Percentiles rank a stretch among this genome's conserved stretches.
These are phyloP conservation scores for Dioscorea dumetorum DNA, from an alignment of 106 monocot species.

Conservation along the genomic window DNA sequence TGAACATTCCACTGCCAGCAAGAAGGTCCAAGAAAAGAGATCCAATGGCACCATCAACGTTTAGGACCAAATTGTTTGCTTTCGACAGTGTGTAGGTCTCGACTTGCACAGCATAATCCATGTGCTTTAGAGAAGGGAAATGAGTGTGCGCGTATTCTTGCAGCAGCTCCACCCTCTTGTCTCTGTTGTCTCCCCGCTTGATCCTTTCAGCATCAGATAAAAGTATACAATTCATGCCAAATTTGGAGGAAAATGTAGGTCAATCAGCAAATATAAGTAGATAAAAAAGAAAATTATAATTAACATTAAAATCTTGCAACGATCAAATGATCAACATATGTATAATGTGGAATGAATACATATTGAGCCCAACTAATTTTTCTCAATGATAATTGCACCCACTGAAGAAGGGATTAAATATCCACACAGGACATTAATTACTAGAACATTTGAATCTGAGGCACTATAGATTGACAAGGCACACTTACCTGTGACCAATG, in stretches of 20 bases:
- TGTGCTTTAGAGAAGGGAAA: conserved; percentile 95
- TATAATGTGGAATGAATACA: no score
- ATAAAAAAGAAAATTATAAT: no score
- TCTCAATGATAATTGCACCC: no score
- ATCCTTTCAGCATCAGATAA: conserved; percentile 35
- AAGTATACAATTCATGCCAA: background rate
- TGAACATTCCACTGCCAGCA: conserved; percentile 95
- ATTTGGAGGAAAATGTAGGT: no score
- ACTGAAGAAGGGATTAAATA: no score
- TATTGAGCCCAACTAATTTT: no score
- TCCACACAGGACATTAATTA: no score
- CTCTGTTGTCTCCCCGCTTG: conserved; percentile 96
- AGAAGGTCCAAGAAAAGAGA: conserved; percentile 98
- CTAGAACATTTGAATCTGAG: no score
- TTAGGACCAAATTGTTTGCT: conserved; percentile 93
- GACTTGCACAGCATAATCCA: conserved; percentile 96
- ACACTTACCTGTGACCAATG: conserved; percentile 83
- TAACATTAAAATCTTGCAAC: no score
- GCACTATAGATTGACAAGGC: no score
- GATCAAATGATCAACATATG: no score
- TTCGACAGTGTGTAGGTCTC: conserved; percentile 91
- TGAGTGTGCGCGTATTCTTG: conserved; percentile 77
- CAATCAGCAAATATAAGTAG: no score
- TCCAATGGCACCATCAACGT: conserved; percentile 96
- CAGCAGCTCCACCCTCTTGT: conserved; percentile 91